A percentile compares a stretch with the other conserved stretches of the same genome.
These are phyloP conservation scores for Bolboschoenoplectus hybrid DNA, from an alignment of 202 grass and related monocot genomes.

Conservation along the genomic window DNA sequence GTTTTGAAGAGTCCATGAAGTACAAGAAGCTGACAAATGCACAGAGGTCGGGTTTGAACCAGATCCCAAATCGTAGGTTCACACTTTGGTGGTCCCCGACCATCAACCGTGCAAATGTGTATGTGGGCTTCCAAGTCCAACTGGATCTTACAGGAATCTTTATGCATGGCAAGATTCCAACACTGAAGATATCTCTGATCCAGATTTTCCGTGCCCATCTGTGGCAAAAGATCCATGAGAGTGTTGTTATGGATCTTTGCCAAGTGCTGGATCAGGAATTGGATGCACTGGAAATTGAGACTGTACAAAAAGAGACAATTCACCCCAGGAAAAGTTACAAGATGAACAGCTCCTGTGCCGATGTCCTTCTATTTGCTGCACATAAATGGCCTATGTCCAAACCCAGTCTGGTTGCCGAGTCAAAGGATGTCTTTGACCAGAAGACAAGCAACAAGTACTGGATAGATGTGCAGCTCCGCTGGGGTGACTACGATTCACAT, in stretches of 20 bases:
- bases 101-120: conserved; percentile 96
- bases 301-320: conserved; percentile 98
- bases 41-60: conserved; percentile 92
- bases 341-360: conserved; percentile 99
- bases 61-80: conserved; percentile 98
- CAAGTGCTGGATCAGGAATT: conserved; percentile 98
- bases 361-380: conserved; percentile 94
- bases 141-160: conserved; percentile 98
- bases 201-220: conserved; percentile 99
- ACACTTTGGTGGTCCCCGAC: conserved; percentile 99
- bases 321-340: conserved; percentile 99
- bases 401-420: conserved; percentile 93
- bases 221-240: conserved; percentile 99
- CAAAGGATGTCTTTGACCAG: conserved; percentile 96
- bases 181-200: conserved; percentile 96
- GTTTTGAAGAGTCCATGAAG: conserved; percentile 99
- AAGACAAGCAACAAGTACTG: conserved; percentile 99
- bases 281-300: conserved; percentile 96
- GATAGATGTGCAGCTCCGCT: conserved; percentile 94
- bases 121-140: conserved; percentile 98
- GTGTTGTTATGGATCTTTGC: conserved; percentile 99
- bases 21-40: conserved; percentile 99
- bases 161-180: conserved; percentile 99
- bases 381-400: conserved; percentile 99
- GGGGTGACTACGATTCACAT: conserved; percentile 99